A percentile compares a stretch with the other conserved stretches of the same genome.
These are phyloP conservation scores for Carpinus fangiana DNA, from an alignment of 306 rosid species.

Conservation along the genomic window DNA sequence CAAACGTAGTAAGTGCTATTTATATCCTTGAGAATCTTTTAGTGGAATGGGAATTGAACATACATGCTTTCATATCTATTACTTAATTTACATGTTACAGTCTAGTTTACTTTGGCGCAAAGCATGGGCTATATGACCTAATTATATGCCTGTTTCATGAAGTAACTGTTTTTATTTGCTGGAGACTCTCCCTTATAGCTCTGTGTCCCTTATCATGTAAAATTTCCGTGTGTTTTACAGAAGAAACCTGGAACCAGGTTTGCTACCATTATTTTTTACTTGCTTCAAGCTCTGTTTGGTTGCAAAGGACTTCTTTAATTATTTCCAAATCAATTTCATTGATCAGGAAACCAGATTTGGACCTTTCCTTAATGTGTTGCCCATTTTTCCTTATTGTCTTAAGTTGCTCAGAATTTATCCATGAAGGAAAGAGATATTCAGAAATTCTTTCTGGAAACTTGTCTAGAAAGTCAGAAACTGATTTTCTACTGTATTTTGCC, in stretches of 20 bases:
- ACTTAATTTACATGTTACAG: background rate
- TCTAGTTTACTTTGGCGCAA: background rate
- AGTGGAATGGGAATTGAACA: background rate
- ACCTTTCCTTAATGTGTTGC: background rate
- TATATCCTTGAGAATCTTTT: background rate
- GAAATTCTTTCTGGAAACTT: too few relatives aligned
- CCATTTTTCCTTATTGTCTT: background rate
- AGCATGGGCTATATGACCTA: background rate
- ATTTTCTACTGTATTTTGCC: too few relatives aligned
- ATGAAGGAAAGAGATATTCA: background rate
- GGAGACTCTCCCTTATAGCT: background rate
- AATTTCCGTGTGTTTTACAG: background rate
- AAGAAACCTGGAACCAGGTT: background rate
- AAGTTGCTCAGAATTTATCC: background rate
- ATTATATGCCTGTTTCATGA: background rate
- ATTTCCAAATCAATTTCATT: background rate
- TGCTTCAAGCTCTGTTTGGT: background rate
- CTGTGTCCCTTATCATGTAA: background rate
- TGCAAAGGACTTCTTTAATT: background rate
- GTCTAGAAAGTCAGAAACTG: background rate
- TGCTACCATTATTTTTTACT: background rate
- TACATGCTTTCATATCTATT: background rate
- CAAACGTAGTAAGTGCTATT: background rate
- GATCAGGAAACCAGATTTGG: background rate
- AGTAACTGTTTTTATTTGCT: background rate